Evolutionary conservation across 495 filamentous ascomycete species (phyloP).

Genomic region (Tuber microsphaerosporum): DNA sequence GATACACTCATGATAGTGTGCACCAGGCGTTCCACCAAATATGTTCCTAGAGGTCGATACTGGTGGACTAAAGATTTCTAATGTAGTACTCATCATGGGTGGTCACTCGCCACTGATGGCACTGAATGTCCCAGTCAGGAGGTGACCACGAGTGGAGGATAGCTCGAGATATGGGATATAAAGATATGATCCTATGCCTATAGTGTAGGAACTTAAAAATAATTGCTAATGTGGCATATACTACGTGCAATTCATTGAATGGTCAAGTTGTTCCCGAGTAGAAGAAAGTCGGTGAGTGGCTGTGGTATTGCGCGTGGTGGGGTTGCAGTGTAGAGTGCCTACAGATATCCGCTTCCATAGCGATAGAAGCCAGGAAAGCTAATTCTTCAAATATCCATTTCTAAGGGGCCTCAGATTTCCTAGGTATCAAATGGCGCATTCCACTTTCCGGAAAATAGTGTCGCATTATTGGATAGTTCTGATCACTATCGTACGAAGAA

Average conservation of each 20-base stretch:
- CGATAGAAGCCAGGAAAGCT: not conserved
- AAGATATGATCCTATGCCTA: not conserved
- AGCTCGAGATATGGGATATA: not conserved
- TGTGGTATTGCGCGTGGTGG: not conserved
- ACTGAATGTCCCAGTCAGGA: not conserved
- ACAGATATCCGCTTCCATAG: not conserved
- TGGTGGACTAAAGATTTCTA: not conserved
- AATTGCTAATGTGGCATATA: not conserved
- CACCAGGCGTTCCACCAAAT: not conserved
- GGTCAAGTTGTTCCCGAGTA: not conserved
- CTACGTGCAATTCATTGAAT: not conserved
- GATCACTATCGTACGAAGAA: not conserved
- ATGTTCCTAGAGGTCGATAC: not conserved
- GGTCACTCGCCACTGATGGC: not conserved
- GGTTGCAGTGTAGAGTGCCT: not conserved
- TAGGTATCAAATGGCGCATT: not conserved
- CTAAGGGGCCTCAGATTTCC: not conserved
- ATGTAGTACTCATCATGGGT: not conserved
- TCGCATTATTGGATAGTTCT: not conserved
- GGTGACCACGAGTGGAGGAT: not conserved
- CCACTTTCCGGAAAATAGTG: not conserved
- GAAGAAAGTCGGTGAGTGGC: not conserved
- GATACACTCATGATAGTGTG: not conserved
- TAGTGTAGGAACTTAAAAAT: not conserved
- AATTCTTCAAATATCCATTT: not conserved